Evolutionary conservation across 257 asterid genomes (phyloP), one percentile per base, ranked within the genome.

Genomic region (Nicotiana otophora): DNA sequence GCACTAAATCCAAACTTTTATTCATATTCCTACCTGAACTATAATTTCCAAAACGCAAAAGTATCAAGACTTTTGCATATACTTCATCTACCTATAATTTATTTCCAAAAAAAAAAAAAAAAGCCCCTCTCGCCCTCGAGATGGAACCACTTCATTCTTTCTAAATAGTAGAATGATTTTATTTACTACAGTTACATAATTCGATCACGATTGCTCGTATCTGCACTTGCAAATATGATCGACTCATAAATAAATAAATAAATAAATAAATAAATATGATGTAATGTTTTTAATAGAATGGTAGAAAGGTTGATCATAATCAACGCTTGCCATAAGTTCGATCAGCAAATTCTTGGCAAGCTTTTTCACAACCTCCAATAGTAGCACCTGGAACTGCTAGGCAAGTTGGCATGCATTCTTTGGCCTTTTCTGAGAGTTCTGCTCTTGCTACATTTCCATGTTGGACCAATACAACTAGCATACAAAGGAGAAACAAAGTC

Each of bases 401-500:
- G 46, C 80, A 75, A 51, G 42, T 26, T 1, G 80, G 80, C 80
- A 75, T 75, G 16, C 80, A 75, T 75, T 9, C 28, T 75, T 19
- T 75, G 11, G 63, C 63, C 10, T n/a, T 75, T 14, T 75, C 80
- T 75, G 46, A 33, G 2, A 75, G 26, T 15, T 31, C 33, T 51
- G 80, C 80, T 75, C 2, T 26, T 75, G 26, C 63, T 75, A 75
- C 26, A 75, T 75, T 75, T 75, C 63, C 80, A 75, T 28, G 30
- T 75, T 51, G 80, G 36, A 75, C 30, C 63, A 51, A 51, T 23
- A 75, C 60, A 75, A 75, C 42, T 75, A 75, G 14, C 9, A 75
- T 75, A 23, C 42, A 75, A 28, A 75, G 16, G 4, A 28, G 10
- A 7, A 75, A 75, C 63, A 51, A 75, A 26, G 31, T 46, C 0